phyloP scores from a whole-genome alignment of 139 green algal genomes.

The Coelastrella sp. region DNA sequence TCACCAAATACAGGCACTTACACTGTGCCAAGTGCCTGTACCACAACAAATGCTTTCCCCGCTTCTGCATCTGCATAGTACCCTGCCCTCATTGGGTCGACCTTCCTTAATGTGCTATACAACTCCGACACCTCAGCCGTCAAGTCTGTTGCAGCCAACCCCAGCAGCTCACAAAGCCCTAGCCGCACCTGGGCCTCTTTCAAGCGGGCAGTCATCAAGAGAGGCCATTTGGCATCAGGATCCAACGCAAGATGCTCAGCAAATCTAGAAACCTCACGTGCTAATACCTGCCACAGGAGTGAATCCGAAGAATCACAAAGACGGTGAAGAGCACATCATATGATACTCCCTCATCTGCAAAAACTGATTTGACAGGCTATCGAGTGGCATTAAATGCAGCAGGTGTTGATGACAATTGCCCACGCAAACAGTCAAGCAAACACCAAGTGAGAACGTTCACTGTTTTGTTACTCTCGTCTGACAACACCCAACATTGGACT shows the following conservation, averaged over 20 bases:
- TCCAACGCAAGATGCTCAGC: conserved; percentile 65
- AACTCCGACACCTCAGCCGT: conserved; percentile 41
- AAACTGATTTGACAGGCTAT: no score
- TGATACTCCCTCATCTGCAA: no score
- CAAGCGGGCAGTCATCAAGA: conserved; percentile 81
- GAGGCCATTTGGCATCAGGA: conserved; percentile 84
- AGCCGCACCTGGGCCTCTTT: conserved; percentile 67
- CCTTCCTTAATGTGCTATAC: conserved; percentile 54
- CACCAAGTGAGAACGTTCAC: no score
- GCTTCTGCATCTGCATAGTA: conserved; percentile 67
- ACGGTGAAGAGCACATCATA: background rate
- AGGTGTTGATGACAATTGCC: no score
- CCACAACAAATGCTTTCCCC: conserved; percentile 65
- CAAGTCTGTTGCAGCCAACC: background rate
- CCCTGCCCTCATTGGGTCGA: conserved; percentile 66
- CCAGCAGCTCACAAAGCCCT: conserved; percentile 46
- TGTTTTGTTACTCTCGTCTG: no score
- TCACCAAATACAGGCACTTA: conserved; percentile 22
- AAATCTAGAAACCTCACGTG: conserved; percentile 60
- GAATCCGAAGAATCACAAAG: background rate
- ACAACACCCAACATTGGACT: no score
- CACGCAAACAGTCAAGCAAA: no score
- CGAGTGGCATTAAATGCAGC: no score
- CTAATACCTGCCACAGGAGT: conserved; percentile 56
- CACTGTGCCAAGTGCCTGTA: conserved; percentile 65